phyloP scores from a whole-genome alignment of 805 yeast species.

The Cyberlindnera galapagoensis region DNA sequence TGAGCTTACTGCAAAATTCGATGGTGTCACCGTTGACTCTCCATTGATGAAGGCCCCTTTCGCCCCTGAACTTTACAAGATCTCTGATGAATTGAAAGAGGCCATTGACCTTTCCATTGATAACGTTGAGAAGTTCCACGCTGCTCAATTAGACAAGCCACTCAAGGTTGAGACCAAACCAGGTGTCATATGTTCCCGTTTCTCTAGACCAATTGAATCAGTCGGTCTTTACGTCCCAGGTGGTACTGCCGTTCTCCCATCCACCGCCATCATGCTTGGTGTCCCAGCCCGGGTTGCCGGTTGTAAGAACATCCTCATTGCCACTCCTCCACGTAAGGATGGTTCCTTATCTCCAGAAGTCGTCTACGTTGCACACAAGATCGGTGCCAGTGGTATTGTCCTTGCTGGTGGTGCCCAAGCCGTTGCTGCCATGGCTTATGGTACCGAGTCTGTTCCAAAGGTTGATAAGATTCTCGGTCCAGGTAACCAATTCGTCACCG shows the following conservation, averaged over 20 bases:
- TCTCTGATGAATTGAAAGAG: constrained; percentile 64
- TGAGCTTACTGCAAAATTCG: constrained; percentile 89
- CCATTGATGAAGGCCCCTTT: constrained; percentile 89
- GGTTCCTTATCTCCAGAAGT: constrained; percentile 96
- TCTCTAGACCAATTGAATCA: constrained; percentile 88
- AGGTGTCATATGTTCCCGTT: constrained; percentile 91
- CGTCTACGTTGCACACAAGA: constrained; percentile 92
- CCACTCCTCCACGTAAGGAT: constrained; percentile 92
- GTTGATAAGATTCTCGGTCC: constrained; percentile 98
- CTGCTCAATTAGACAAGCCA: constrained; percentile 77
- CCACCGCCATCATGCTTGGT: constrained; percentile 96
- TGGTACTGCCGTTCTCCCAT: constrained; percentile 97
- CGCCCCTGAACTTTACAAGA: constrained; percentile 66
- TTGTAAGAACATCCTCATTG: constrained; percentile 83
- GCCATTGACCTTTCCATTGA: constrained; percentile 88
- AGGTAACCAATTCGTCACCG: constrained; percentile 98
- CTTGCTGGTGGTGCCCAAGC: constrained; percentile 99
- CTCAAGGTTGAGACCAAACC: constrained; percentile 87
- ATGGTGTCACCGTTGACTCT: constrained; percentile 62
- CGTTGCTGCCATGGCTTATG: constrained; percentile 97
- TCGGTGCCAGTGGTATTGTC: constrained; percentile 86
- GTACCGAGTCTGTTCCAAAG: constrained; percentile 87
- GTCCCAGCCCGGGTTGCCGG: constrained; percentile 99
- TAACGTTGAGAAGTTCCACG: constrained; percentile 87
- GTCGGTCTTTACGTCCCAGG: constrained; percentile 98